A percentile compares a stretch with the other conserved stretches of the same genome.
phyloP scores from a whole-genome alignment of 768 basidiomycete species.

The Pluteus cervinus region DNA sequence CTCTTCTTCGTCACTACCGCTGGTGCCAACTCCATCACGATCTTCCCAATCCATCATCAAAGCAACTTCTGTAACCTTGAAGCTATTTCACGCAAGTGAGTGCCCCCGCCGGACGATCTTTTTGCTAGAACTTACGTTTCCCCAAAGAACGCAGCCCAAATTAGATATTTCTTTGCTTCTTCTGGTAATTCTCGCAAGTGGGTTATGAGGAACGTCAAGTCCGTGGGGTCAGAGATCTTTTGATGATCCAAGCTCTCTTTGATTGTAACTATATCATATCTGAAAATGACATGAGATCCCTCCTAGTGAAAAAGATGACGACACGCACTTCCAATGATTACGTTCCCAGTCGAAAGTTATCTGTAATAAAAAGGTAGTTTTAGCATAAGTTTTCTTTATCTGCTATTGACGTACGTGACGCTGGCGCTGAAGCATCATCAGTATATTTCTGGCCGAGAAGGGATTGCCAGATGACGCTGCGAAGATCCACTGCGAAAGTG shows the following conservation, averaged over 20 bases:
- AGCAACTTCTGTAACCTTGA: slow-evolving; percentile 69
- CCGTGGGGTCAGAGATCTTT: slow-evolving; percentile 52
- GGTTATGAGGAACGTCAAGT: slow-evolving; percentile 53
- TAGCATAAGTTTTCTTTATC: neutral
- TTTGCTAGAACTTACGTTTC: slow-evolving; percentile 43
- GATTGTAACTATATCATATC: slow-evolving; percentile 51
- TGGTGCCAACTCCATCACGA: slow-evolving; percentile 43
- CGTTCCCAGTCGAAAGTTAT: slow-evolving; percentile 60
- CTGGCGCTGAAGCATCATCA: slow-evolving; percentile 59
- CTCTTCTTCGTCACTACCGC: slow-evolving; percentile 43
- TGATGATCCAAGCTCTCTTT: slow-evolving; percentile 48
- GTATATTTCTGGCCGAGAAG: slow-evolving; percentile 60
- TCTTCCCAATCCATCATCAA: slow-evolving; percentile 73
- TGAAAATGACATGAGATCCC: slow-evolving; percentile 14
- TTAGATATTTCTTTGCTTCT: slow-evolving; percentile 59
- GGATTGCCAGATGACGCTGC: slow-evolving; percentile 62
- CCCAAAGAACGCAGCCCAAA: slow-evolving; percentile 72
- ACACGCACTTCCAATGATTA: slow-evolving; percentile 62
- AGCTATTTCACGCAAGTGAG: slow-evolving; percentile 29
- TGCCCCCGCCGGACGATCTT: neutral
- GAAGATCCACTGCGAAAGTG: slow-evolving; percentile 51
- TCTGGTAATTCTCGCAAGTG: slow-evolving; percentile 56
- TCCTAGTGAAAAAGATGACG: neutral
- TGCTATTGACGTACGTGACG: slow-evolving; percentile 38
- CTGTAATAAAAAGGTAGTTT: slow-evolving; percentile 20